phyloP scores from a whole-genome alignment of 371 early-diverging fungal genomes.

The Mucor plumbeus region DNA sequence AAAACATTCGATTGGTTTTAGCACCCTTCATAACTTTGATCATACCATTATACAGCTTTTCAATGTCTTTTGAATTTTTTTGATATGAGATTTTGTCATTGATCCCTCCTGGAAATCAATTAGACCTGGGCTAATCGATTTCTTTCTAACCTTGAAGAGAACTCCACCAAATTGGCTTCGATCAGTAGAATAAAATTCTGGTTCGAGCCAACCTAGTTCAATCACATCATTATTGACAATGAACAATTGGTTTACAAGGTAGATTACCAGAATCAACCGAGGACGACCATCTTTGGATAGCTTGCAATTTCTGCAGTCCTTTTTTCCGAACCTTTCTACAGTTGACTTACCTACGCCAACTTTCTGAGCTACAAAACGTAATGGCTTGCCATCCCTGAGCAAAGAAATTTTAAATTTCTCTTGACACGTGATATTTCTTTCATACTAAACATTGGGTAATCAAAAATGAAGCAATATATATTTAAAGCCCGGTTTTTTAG shows the following conservation, averaged over 20 bases:
- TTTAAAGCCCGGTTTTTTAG: no score
- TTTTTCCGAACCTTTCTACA: no score
- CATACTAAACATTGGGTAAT: no score
- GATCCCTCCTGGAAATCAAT: slow-evolving; percentile 21
- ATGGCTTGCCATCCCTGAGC: no score
- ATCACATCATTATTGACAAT: slow-evolving; percentile 22
- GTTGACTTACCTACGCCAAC: no score
- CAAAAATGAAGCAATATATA: no score
- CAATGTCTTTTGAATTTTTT: slow-evolving; percentile 21
- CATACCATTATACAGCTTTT: slow-evolving; percentile 21
- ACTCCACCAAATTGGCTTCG: slow-evolving; percentile 19
- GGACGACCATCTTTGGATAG: no score
- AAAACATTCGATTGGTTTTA: slow-evolving; percentile 19
- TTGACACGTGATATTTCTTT: no score
- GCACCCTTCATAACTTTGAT: slow-evolving; percentile 13
- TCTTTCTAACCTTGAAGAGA: slow-evolving; percentile 19
- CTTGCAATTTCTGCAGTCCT: no score
- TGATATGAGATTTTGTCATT: slow-evolving; percentile 19
- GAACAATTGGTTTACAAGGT: slow-evolving; percentile 20
- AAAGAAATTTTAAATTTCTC: no score
- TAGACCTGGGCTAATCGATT: slow-evolving; percentile 18
- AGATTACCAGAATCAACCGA: no score
- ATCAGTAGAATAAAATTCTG: slow-evolving; percentile 25
- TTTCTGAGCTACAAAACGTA: no score
- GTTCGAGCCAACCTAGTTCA: slow-evolving; percentile 27